Evolutionary conservation across 2,329 filamentous ascomycete species (phyloP).

Genomic region (Colletotrichum lini): DNA sequence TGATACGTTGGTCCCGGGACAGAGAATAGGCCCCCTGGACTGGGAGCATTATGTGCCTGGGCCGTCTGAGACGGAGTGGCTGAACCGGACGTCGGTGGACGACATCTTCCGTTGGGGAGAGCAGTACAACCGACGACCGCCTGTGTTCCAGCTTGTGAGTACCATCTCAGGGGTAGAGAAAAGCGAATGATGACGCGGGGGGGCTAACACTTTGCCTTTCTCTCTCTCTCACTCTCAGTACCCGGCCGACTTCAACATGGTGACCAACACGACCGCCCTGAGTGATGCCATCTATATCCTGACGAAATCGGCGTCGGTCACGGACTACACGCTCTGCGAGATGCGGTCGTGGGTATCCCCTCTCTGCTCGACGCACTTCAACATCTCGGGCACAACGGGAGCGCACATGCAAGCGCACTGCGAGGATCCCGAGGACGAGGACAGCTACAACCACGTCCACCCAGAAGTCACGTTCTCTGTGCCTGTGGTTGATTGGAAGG

Average conservation of each 20-base stretch:
- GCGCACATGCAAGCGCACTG: constrained; percentile 74
- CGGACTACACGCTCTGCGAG: constrained; percentile 77
- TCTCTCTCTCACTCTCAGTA: constrained; percentile 51
- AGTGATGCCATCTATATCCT: constrained; percentile 76
- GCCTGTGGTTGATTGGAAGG: constrained; percentile 66
- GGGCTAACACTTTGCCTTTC: background rate
- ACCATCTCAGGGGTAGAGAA: constrained; percentile 27
- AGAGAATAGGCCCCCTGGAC: constrained; percentile 52
- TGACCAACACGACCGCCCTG: constrained; percentile 67
- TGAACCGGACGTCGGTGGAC: constrained; percentile 74
- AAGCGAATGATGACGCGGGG: background rate
- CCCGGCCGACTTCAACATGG: constrained; percentile 76
- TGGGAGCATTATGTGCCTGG: constrained; percentile 59
- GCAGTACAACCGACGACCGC: constrained; percentile 64
- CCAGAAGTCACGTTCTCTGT: constrained; percentile 49
- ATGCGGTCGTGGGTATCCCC: constrained; percentile 75
- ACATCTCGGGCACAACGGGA: constrained; percentile 69
- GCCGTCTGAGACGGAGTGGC: constrained; percentile 53
- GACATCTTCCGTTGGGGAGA: constrained; percentile 79
- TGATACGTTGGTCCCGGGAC: constrained; percentile 50
- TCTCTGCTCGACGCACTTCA: constrained; percentile 75
- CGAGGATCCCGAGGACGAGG: constrained; percentile 65
- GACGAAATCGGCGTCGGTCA: constrained; percentile 59
- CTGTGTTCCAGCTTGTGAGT: constrained; percentile 65
- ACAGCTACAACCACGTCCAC: constrained; percentile 68